phyloP scores from a whole-genome alignment of 2,329 filamentous ascomycete genomes.

The Fusarium sarcochroum region DNA sequence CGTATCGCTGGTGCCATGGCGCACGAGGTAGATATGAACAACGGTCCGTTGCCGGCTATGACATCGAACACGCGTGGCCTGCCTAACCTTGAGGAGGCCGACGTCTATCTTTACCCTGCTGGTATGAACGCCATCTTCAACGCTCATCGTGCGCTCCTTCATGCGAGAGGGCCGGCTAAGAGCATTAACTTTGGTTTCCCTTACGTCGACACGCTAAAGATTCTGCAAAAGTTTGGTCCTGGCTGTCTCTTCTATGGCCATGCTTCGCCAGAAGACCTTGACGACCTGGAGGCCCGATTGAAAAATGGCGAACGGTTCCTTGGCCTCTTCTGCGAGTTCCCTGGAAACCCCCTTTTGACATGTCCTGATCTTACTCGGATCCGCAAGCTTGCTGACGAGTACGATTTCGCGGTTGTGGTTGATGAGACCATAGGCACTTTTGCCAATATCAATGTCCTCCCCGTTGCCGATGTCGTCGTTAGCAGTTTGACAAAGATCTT shows the following conservation, averaged over 20 bases:
- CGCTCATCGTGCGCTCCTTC: conserved; percentile 80
- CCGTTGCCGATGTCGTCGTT: conserved; percentile 90
- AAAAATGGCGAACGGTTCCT: conserved; percentile 81
- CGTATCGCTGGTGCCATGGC: conserved; percentile 90
- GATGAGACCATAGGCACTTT: conserved; percentile 98
- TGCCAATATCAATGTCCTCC: conserved; percentile 93
- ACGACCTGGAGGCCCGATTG: conserved; percentile 83
- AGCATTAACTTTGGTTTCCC: conserved; percentile 97
- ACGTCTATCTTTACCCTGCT: conserved; percentile 89
- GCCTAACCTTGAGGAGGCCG: conserved; percentile 80
- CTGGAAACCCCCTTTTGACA: conserved; percentile 88
- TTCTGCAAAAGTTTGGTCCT: conserved; percentile 93
- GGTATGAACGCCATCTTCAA: conserved; percentile 98
- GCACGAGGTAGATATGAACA: conserved; percentile 71
- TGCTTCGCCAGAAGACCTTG: conserved; percentile 81
- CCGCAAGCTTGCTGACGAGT: conserved; percentile 81
- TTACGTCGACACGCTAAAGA: conserved; percentile 96
- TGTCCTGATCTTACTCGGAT: conserved; percentile 90
- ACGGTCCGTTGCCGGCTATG: conserved; percentile 42
- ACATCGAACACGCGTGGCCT: conserved; percentile 67
- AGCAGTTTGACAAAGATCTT: conserved; percentile 98
- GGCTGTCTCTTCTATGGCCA: conserved; percentile 91
- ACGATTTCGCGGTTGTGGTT: conserved; percentile 90
- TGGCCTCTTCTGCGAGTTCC: conserved; percentile 94
- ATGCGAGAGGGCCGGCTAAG: conserved; percentile 73